Base-by-base conservation (phyloP, 2,329 filamentous ascomycete species). In the Pseudogymnoascus sp. region DNA sequence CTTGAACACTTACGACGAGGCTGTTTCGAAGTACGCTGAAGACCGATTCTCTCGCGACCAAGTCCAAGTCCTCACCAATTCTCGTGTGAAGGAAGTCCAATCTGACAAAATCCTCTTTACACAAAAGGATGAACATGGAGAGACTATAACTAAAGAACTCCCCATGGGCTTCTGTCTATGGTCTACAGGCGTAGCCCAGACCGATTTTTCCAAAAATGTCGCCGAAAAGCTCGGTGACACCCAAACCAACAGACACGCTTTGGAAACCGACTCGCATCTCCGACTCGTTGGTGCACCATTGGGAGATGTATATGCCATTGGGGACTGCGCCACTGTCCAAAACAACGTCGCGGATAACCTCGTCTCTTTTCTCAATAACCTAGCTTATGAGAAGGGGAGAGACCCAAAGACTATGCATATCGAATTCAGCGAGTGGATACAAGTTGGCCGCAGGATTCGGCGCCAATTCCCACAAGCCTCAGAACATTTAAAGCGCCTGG, bases 1-100 rank as follows among this genome's bases (percentile, higher is more conserved):
- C 65, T 80, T 99, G 30, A 99, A 99, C 77, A 99, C 94, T 0
- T 99, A 99, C 71, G 94, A 99, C 66, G 94, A 99, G 75, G 88
- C 91, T 0, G 81, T 99, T 1, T 97, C 92, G 9, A 86, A 86
- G 71, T 99, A 95, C 71, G 93, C 94, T 18, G 94, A 99, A 75
- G 84, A 90, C 60, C 87, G 90, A 41, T 97, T 99, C 70, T 85
- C 89, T 16, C 90, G 94, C 69, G 94, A 99, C 72, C 86, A 92
- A 67, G 88, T 99, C 61, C 88, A 96, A 47, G 87, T 99, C 7
- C 81, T 96, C 66, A 97, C 92, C 60, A 97, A 97, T 73, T 87
- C 94, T 1, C 85, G 94, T 63, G 94, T 99, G 18, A 90, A 92
- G 74, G 93, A 97, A 73, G 91, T 99, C 14, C 81, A 81, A 43